phyloP scores from a whole-genome alignment of 805 yeast genomes.

The Saccharomycopsis amapae region DNA sequence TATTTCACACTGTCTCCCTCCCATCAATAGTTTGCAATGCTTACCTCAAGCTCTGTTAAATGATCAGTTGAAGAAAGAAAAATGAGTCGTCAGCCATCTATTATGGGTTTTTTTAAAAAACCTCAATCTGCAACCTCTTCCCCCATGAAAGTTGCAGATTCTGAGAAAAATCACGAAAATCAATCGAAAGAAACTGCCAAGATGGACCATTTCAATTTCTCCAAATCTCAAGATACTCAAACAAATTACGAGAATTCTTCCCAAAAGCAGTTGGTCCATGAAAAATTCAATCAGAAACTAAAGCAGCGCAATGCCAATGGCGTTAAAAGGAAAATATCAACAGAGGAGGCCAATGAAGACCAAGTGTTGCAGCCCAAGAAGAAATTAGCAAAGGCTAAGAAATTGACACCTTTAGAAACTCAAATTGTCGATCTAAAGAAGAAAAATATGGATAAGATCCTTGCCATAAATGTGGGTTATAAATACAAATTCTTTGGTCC shows the following conservation, averaged over 20 bases:
- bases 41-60: neutral
- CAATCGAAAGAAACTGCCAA: too few relatives aligned
- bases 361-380: constrained; percentile 4
- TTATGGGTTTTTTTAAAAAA: constrained; percentile 1
- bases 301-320: neutral
- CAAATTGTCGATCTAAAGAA: constrained; percentile 66
- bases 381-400: constrained; percentile 16
- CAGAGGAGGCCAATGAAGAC: neutral
- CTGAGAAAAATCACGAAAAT: neutral
- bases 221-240: neutral
- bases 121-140: neutral
- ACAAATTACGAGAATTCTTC: constrained; percentile 1
- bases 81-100: constrained; percentile 5
- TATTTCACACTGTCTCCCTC: neutral
- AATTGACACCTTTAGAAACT: constrained; percentile 70
- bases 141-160: neutral
- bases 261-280: constrained; percentile 5
- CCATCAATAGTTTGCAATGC: neutral
- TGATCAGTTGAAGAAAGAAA: neutral
- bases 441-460: constrained; percentile 54
- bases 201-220: neutral
- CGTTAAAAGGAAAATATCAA: neutral
- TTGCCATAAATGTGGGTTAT: constrained; percentile 87
- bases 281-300: constrained; percentile 4
- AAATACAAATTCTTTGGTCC: constrained; percentile 81